Evolutionary conservation across 352 stramenopile species (phyloP).

Genomic region (Pythium guiyangense): DNA sequence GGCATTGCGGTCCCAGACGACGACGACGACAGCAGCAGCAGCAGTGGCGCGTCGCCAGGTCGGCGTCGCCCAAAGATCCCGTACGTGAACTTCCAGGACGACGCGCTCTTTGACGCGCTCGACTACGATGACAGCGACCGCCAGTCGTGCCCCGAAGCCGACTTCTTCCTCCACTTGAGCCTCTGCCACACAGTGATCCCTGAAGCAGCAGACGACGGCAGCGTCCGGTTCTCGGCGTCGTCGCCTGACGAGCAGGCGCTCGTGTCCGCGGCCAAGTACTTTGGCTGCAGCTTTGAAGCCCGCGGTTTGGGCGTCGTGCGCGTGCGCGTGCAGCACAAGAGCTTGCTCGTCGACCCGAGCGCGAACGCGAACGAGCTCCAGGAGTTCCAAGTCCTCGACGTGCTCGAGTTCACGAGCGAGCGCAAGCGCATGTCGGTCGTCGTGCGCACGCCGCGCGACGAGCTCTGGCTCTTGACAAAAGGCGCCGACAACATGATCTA

Average conservation of each 20-base stretch:
- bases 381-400: slow-evolving; percentile 60
- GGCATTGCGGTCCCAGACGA: not conserved
- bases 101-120: slow-evolving; percentile 75
- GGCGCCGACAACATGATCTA: slow-evolving; percentile 86
- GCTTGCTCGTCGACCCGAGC: not conserved
- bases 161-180: not conserved
- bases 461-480: slow-evolving; percentile 74
- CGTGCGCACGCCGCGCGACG: slow-evolving; percentile 43
- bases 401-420: slow-evolving; percentile 87
- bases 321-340: not conserved
- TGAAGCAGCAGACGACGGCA: slow-evolving; percentile 23
- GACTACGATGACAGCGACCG: not conserved
- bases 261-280: not conserved
- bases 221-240: not conserved
- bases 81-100: slow-evolving; percentile 21
- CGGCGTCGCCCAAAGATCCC: not conserved
- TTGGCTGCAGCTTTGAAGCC: not conserved
- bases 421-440: slow-evolving; percentile 99
- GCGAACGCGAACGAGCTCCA: not conserved
- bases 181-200: slow-evolving; percentile 1
- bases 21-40: not conserved
- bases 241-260: not conserved
- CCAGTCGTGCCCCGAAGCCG: not conserved
- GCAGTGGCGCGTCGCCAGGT: not conserved
- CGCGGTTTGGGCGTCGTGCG: slow-evolving; percentile 31